These are phyloP conservation scores for Pterocarpus macrocarpus DNA, from an alignment of 306 rosid genomes.

Conservation along the genomic window DNA sequence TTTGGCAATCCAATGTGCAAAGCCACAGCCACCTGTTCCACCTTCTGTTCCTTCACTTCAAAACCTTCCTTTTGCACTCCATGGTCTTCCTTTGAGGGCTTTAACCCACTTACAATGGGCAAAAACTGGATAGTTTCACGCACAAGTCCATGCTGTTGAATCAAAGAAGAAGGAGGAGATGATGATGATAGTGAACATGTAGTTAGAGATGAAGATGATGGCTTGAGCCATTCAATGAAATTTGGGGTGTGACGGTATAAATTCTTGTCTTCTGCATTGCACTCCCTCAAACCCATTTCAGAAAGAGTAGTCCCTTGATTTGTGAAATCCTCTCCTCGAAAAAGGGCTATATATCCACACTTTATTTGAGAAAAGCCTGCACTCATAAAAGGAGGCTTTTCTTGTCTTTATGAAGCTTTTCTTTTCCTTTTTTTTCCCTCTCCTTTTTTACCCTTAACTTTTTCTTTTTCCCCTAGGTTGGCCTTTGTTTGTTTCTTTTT, in stretches of 20 bases:
- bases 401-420: constrained; percentile 51
- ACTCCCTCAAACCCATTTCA: constrained; percentile 76
- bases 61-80: constrained; percentile 52
- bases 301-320: constrained; percentile 37
- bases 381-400: constrained; percentile 59
- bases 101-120: constrained; percentile 57
- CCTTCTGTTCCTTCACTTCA: constrained; percentile 65
- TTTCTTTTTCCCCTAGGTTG: constrained; percentile 44
- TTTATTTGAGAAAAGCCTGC: constrained; percentile 57
- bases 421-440: not conserved
- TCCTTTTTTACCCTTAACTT: constrained; percentile 41
- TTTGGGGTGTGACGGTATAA: constrained; percentile 70
- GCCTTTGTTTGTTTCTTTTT: constrained; percentile 67
- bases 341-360: constrained; percentile 57
- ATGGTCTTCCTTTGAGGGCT: constrained; percentile 52
- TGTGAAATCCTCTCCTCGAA: constrained; percentile 52
- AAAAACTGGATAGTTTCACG: constrained; percentile 66
- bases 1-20: constrained; percentile 91
- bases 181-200: constrained; percentile 23
- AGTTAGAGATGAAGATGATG: constrained; percentile 59
- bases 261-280: constrained; percentile 56
- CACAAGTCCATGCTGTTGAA: constrained; percentile 36
- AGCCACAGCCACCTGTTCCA: constrained; percentile 72
- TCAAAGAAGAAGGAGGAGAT: constrained; percentile 36
- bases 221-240: constrained; percentile 97